phyloP scores from a whole-genome alignment of 352 stramenopile genomes.

The Globisporangium iwayamae region DNA sequence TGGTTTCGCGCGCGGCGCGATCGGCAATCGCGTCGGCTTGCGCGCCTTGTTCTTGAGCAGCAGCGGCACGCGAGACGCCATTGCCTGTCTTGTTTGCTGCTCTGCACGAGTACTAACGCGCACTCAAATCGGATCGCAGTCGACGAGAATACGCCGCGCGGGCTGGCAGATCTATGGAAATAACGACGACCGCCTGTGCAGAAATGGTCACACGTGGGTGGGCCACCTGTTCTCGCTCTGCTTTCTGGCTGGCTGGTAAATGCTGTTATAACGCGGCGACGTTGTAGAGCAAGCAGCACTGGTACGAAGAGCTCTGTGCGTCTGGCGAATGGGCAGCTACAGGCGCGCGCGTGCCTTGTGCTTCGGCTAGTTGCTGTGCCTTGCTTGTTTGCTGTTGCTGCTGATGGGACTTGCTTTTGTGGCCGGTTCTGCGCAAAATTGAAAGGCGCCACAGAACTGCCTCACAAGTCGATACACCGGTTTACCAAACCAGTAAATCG shows the following conservation, averaged over 20 bases:
- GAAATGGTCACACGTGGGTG: not conserved
- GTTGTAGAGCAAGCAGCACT: not conserved
- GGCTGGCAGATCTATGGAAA: not conserved
- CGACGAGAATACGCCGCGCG: not conserved
- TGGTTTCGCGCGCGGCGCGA: constrained; percentile 57
- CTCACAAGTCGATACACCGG: no score
- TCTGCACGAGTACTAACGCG: not conserved
- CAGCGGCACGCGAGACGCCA: constrained; percentile 65
- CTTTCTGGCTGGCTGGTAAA: not conserved
- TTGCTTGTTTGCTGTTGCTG: not conserved
- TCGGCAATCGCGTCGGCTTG: constrained; percentile 67
- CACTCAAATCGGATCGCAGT: not conserved
- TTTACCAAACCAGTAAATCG: no score
- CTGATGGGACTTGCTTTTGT: not conserved
- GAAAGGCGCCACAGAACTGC: not conserved
- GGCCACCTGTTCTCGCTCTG: not conserved
- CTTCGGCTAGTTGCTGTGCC: not conserved
- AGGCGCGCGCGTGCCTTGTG: no score
- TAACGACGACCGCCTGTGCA: not conserved
- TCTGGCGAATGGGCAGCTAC: not conserved
- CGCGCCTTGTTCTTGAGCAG: constrained; percentile 67
- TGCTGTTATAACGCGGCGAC: not conserved
- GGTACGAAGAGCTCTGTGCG: not conserved
- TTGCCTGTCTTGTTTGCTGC: not conserved
- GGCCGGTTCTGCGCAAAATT: not conserved